phyloP scores from a whole-genome alignment of 225 moss, liverwort and hornwort genomes.

The Pleurozium schreberi region DNA sequence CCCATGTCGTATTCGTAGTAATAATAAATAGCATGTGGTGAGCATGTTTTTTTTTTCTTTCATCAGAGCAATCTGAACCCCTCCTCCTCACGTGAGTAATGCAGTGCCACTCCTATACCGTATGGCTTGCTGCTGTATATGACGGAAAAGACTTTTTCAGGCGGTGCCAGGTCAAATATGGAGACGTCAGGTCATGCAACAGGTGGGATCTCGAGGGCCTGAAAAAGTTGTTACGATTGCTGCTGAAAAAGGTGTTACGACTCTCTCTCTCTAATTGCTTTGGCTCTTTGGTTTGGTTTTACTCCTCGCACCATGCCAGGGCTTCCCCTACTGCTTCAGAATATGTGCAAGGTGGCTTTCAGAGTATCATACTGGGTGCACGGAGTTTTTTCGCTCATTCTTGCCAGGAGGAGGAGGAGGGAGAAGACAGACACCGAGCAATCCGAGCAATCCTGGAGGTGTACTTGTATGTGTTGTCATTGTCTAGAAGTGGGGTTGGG shows the following conservation, averaged over 20 bases:
- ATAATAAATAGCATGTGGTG: neutral
- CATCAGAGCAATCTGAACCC: neutral
- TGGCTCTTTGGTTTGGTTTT: neutral
- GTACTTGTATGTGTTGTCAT: constrained; percentile 37
- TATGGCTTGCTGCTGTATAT: neutral
- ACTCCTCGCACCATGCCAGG: neutral
- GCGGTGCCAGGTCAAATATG: constrained; percentile 3
- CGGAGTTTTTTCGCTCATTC: constrained; percentile 4
- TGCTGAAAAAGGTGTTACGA: neutral
- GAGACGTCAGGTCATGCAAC: neutral
- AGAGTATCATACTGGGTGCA: neutral
- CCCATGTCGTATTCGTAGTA: constrained; percentile 38
- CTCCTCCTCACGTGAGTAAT: neutral
- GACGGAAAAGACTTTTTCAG: constrained; percentile 2
- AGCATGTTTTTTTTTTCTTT: neutral
- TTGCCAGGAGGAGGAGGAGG: constrained; percentile 17
- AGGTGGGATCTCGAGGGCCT: neutral
- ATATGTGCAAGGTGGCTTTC: constrained; percentile 2
- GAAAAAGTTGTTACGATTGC: neutral
- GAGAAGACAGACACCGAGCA: neutral
- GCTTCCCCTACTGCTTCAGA: neutral
- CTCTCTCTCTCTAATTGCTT: constrained; percentile 1
- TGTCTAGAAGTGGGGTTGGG: neutral
- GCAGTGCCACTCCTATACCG: constrained; percentile 2
- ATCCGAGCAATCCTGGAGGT: constrained; percentile 2